Base-by-base conservation (phyloP, 2,329 filamentous ascomycete genomes). In the Aspergillus sp. region DNA sequence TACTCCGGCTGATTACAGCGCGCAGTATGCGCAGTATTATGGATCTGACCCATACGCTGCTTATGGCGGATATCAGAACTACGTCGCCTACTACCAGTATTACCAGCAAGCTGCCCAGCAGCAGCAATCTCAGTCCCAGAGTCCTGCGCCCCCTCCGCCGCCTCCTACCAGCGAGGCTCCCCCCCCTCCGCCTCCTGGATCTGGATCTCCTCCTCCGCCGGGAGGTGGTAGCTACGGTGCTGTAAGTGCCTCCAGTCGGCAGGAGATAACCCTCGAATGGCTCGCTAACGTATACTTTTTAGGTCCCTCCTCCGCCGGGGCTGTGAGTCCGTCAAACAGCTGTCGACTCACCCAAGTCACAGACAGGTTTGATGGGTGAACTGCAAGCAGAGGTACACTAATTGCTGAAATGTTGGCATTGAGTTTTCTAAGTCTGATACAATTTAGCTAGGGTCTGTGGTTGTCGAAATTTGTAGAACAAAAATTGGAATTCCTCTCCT, bases 41-140 rank as follows among this genome's bases (percentile, higher is more conserved):
- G 75, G 74, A 50, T 77, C 35, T 4, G 90, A 96, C 65, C 93
- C 92, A 0, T 96, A 96, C 69, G 90, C 90, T 40, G 85, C 89
- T 8, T 96, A 94, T 62, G 93, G 93, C 56, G 93, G 93, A 50
- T 96, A 94, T 72, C 82, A 86, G 61, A 88, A 87, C 75, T 89
- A 81, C 55, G 67, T 80, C 44, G 76, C 77, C 26, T 80, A 80
- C 63, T 80, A 79, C 58, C 86, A 88, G 61, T 86, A 88, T 72
- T 90, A 90, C 62, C 85, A 89, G 65, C 85, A 89, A 63, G 81
- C 82, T 61, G 77, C 78, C 44, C 76, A 72, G 44, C 73, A 78
- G 54, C 75, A 77, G 50, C 78, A 54, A 68, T 41, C 42, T 30
- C 55, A 58, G 43, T 49, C 60, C 7, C 59, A 79, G 35, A 78